A percentile compares a stretch with the other conserved stretches of the same genome.
Evolutionary conservation across 202 grass and related monocot species (phyloP).

Genomic region (Carex arenaria): DNA sequence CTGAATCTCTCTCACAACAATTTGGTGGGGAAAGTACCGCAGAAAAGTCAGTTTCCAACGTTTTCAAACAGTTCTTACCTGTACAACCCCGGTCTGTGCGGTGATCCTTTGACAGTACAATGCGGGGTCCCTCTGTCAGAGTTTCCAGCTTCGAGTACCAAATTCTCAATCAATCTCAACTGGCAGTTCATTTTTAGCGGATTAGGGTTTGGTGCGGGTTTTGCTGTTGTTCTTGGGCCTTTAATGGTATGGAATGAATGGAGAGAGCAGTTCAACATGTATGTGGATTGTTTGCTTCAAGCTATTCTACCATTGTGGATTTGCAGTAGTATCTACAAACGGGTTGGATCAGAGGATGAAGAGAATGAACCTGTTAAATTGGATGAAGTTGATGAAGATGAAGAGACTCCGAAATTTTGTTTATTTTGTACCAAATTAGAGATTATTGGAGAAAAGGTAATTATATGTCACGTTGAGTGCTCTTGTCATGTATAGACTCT

Average conservation of each 20-base stretch:
- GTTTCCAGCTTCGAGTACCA: neutral
- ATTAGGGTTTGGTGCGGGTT: constrained; percentile 25
- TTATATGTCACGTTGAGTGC: constrained; percentile 33
- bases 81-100: constrained; percentile 38
- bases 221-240: constrained; percentile 18
- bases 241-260: constrained; percentile 4
- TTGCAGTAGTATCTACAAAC: constrained; percentile 21
- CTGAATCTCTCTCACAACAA: constrained; percentile 46
- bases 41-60: constrained; percentile 19
- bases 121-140: neutral
- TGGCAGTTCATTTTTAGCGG: constrained; percentile 37
- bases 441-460: constrained; percentile 11
- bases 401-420: constrained; percentile 34
- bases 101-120: constrained; percentile 28
- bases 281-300: constrained; percentile 18
- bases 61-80: constrained; percentile 36
- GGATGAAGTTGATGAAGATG: constrained; percentile 31
- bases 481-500: constrained; percentile 29
- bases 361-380: neutral
- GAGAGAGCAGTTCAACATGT: neutral
- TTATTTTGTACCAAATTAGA: constrained; percentile 39
- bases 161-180: constrained; percentile 14
- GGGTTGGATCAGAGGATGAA: constrained; percentile 23
- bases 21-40: constrained; percentile 34
- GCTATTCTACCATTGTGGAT: neutral